Conservation (phyloP, 75 land plant genomes). For the Sequoiadendron giganteum region DNA sequence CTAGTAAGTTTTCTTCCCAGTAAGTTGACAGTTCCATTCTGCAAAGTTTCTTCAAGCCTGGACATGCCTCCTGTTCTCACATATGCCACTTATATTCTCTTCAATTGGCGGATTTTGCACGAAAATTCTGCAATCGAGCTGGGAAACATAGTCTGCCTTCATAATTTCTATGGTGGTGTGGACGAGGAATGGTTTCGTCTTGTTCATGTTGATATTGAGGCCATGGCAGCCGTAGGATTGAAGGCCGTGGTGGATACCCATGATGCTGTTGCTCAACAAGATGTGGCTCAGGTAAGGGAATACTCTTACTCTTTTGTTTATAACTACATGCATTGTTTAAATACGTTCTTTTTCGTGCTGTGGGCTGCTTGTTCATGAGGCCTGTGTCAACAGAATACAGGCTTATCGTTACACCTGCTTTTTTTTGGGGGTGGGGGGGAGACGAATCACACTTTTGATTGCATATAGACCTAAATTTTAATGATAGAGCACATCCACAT, state of each 20-base stretch:
- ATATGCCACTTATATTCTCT: background rate
- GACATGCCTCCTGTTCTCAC: background rate
- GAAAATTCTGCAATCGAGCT: background rate
- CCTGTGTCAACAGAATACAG: no score
- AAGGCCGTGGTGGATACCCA: conserved; percentile 2
- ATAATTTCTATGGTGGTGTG: conserved; percentile 13
- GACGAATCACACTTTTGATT: no score
- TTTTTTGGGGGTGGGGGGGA: no score
- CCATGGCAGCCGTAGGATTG: background rate
- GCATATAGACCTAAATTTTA: no score
- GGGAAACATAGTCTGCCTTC: conserved; percentile 12
- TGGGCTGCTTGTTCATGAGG: no score
- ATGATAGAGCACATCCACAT: no score
- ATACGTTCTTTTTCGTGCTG: no score
- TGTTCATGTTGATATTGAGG: conserved; percentile 11
- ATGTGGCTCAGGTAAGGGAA: background rate
- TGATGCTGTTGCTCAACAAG: conserved; percentile 2
- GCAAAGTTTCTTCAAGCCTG: background rate
- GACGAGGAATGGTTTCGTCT: conserved; percentile 9
- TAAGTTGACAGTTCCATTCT: no score
- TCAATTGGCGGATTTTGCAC: background rate
- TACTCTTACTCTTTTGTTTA: no score
- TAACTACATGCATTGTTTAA: no score
- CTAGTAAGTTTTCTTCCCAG: background rate
- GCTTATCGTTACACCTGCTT: no score